Evolutionary conservation across 176 grass and related monocot genomes (phyloP).

Genomic region (Avena eriantha): DNA sequence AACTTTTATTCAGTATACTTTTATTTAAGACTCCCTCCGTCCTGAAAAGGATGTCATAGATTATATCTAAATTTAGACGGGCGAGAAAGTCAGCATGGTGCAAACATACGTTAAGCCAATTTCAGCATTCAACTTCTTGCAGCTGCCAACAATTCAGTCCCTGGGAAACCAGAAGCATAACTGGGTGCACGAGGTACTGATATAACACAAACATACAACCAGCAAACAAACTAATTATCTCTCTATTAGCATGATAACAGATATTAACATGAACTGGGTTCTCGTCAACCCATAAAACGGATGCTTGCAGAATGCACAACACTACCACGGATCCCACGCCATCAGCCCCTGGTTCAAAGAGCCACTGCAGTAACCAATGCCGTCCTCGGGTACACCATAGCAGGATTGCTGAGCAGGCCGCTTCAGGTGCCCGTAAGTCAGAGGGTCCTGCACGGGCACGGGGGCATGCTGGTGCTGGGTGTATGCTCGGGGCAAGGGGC

Average conservation of each 20-base stretch:
- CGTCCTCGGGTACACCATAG: not conserved
- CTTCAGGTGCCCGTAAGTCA: not conserved
- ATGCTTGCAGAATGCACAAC: slow-evolving; percentile 13
- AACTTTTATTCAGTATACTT: no score
- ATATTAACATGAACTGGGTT: no score
- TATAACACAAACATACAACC: not conserved
- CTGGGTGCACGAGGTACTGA: not conserved
- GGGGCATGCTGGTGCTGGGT: not conserved
- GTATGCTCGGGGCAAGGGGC: not conserved
- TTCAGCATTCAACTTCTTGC: not conserved
- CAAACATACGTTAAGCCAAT: not conserved
- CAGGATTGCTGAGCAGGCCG: slow-evolving; percentile 23
- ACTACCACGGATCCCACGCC: not conserved
- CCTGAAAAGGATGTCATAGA: no score
- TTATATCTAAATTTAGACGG: no score
- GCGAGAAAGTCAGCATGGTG: not conserved
- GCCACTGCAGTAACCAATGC: not conserved
- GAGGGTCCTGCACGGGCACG: not conserved
- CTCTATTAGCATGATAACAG: not conserved
- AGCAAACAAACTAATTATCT: not conserved
- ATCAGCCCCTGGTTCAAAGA: not conserved
- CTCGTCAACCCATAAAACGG: no score
- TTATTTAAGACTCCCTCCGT: no score
- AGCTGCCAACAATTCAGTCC: not conserved
- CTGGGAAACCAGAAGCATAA: not conserved